These are phyloP conservation scores for Macroventuria anomochaeta DNA, from an alignment of 2,329 filamentous ascomycete species.

Conservation along the genomic window DNA sequence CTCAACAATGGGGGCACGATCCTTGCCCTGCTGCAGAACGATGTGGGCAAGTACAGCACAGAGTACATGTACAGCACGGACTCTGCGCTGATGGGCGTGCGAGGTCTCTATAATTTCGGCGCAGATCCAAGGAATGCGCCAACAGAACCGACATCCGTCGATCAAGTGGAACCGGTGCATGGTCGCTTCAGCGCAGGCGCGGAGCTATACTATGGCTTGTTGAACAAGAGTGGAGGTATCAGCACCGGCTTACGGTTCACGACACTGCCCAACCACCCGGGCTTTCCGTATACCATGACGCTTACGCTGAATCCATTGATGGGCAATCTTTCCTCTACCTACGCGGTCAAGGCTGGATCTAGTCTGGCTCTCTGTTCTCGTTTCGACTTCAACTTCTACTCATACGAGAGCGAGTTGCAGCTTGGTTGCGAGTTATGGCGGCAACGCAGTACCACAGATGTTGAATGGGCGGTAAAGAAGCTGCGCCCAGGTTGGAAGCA, in stretches of 20 bases:
- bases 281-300: constrained; percentile 92
- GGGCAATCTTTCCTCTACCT: constrained; percentile 89
- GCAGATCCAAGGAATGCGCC: constrained; percentile 62
- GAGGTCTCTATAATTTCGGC: constrained; percentile 95
- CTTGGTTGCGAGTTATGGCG: constrained; percentile 94
- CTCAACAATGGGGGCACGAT: constrained; percentile 79
- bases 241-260: constrained; percentile 89
- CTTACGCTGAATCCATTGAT: constrained; percentile 93
- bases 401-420: constrained; percentile 93
- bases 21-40: constrained; percentile 77
- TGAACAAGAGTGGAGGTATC: constrained; percentile 93
- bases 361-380: constrained; percentile 85
- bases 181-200: constrained; percentile 89
- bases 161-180: constrained; percentile 63
- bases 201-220: constrained; percentile 92
- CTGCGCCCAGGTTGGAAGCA: constrained; percentile 52
- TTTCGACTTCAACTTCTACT: constrained; percentile 98
- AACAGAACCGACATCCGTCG: constrained; percentile 29
- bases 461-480: constrained; percentile 54
- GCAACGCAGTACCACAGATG: constrained; percentile 54
- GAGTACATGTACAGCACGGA: constrained; percentile 94
- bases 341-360: constrained; percentile 85
- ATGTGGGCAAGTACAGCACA: constrained; percentile 83
- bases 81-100: constrained; percentile 83
- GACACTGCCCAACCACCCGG: constrained; percentile 78